Evolutionary conservation across 345 rosid genomes (phyloP), one percentile per base, ranked within the genome.

Genomic region (Ceriops decandra): DNA sequence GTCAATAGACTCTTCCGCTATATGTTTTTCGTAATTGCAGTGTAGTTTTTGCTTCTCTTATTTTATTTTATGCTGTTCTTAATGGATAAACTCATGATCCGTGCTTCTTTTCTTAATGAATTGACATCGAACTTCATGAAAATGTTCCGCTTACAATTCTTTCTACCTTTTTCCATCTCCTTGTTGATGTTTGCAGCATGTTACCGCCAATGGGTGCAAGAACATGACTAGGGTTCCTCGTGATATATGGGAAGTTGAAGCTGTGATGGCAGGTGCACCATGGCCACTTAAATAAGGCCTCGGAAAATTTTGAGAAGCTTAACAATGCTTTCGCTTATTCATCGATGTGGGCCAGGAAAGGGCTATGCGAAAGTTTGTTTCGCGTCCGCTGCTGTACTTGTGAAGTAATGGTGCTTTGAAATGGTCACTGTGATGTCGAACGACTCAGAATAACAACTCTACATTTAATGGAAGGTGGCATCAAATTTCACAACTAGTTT

Each of bases 201-300:
- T 89, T 53, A 91, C 93, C 0, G 84, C 85, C 7, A 58, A 67
- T 76, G 93, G 98, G 22, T 73, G 96, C 82, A 82, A 74, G 78
- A 90, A 90, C 87, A 85, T 90, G 96, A 88, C 96, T 1, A 87
- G 85, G 56, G 85, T 83, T 52, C 96, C 96, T 7, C 77, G 96
- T 7, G 82, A 79, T 54, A 79, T 79, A 7, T 67, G 78, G 66
- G 95, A 93, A 80, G 86, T 93, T 71, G 97, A 93, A 87, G 91
- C 97, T 4, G 91, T 88, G 19, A 93, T 93, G 98, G 90, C 90
- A 24, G 97, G 95, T 60, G 88, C 73, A 15, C 79, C 88, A 27
- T 90, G 97, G 98, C 92, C 89, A 0, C 76, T 35, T 49, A 54
- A 68, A 17, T 22, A 62, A 64, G 66, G 62, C 32, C 67, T 66